Percentiles rank a stretch among this genome's conserved stretches.
Evolutionary conservation across 2,329 filamentous ascomycete species (phyloP).

Genomic region (Trichoderma sp.): DNA sequence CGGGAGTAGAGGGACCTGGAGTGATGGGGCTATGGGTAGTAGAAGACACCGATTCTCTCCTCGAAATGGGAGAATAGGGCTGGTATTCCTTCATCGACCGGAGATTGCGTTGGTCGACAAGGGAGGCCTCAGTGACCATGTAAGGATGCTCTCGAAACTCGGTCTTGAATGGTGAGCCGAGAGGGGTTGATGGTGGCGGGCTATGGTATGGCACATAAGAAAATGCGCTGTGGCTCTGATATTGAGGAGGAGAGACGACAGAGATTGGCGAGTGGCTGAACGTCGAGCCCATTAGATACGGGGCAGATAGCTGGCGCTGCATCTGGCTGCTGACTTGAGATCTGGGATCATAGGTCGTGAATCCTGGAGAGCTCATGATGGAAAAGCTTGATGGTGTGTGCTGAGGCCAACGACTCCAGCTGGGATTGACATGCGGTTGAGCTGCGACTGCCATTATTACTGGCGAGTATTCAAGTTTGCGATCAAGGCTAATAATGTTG

Average conservation of each 20-base stretch:
- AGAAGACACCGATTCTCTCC: conserved; percentile 40
- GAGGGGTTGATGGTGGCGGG: conserved; percentile 41
- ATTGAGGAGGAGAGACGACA: conserved; percentile 48
- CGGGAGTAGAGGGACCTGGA: conserved; percentile 31
- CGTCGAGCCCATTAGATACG: conserved; percentile 51
- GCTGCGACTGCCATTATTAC: conserved; percentile 53
- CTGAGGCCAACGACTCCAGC: conserved; percentile 61
- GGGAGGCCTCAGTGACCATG: conserved; percentile 32
- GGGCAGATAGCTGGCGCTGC: conserved; percentile 50
- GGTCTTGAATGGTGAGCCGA: conserved; percentile 42
- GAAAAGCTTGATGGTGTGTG: conserved; percentile 53
- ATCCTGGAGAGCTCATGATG: conserved; percentile 52
- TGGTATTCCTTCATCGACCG: conserved; percentile 41
- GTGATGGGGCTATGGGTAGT: neutral
- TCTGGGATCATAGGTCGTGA: conserved; percentile 56
- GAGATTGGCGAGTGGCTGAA: conserved; percentile 52
- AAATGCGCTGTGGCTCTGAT: conserved; percentile 49
- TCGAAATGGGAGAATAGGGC: conserved; percentile 39
- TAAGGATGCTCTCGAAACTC: conserved; percentile 41
- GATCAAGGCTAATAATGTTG: neutral
- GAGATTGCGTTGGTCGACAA: conserved; percentile 36
- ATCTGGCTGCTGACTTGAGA: conserved; percentile 44
- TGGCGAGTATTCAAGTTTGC: neutral
- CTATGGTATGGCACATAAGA: conserved; percentile 50
- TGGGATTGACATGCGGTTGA: conserved; percentile 49